phyloP scores from a whole-genome alignment of 805 yeast species.

The Ascoidea tarda region DNA sequence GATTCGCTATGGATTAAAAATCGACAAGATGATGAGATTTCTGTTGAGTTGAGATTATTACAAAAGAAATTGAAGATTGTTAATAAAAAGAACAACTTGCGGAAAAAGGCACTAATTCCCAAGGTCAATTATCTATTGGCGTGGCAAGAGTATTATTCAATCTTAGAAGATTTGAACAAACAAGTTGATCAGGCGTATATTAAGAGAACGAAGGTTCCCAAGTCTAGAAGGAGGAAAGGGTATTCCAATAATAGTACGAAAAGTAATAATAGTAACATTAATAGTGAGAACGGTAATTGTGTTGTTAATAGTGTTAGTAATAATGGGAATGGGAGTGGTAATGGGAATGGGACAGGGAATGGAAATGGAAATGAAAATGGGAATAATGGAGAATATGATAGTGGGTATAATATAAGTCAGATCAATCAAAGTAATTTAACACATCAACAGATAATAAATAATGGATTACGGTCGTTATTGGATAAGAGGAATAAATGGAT shows the following conservation, averaged over 20 bases:
- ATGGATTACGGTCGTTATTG: conserved; percentile 62
- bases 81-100: conserved; percentile 45
- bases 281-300: not conserved
- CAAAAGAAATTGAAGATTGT: conserved; percentile 56
- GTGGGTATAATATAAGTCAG: conserved; percentile 16
- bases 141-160: conserved; percentile 86
- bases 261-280: not conserved
- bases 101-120: conserved; percentile 56
- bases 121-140: conserved; percentile 79
- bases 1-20: conserved; percentile 62
- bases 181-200: conserved; percentile 92
- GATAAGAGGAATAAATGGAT: conserved; percentile 90
- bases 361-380: conserved; percentile 14
- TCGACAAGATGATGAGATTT: conserved; percentile 88
- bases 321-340: conserved; percentile 5
- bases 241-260: conserved; percentile 3
- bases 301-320: no score
- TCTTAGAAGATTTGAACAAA: conserved; percentile 86
- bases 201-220: conserved; percentile 66
- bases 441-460: conserved; percentile 59
- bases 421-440: conserved; percentile 19
- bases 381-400: conserved; percentile 13
- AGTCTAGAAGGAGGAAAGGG: conserved; percentile 41
- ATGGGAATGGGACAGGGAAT: conserved; percentile 17
- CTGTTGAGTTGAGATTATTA: conserved; percentile 63